Base-by-base conservation (phyloP, 208 protist genomes). In the Wallacemonas sp. region DNA sequence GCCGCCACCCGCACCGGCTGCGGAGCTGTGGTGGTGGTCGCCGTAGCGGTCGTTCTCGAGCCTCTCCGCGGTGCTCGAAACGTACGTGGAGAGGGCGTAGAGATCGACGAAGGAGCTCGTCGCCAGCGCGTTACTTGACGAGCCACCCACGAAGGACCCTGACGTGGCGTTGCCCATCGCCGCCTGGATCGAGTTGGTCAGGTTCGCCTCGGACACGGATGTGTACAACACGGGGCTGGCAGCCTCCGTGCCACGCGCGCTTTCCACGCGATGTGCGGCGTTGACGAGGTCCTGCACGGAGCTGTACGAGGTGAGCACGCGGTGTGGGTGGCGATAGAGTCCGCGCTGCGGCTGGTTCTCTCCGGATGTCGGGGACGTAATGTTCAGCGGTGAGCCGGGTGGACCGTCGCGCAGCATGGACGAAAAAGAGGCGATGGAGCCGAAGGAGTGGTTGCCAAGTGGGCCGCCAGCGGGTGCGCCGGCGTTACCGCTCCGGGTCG, bases 91-190 rank as follows among this genome's bases (percentile, higher is more conserved):
- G 17, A 70, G 55, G 0, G 38, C 65, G 65, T 66, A 75, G 24
- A 80, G 19, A 30, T 80, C 74, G 2, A 71, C 72, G 64, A 78
- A 72, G 38, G 72, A 75, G 44, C 49, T 54, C 14, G 64, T 69
- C 49, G 16, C 46, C 27, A 54, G 27, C 38, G 52, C 54, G 27
- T 19, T 63, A 58, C 70, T 81, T 24, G 16, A 33, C 41, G 70
- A 11, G 8, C 47, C 64, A 24, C 41, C 32, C 27, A 68, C 27
- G 33, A 69, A 24, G 9, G 43, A 43, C 46, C 61, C 43, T 24
- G 52, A 33, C 17, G 19, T 41, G 52, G 30, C 52, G 6, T 21
- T 21, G 23, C 52, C 52, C 5, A 58, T 4, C 5, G 30, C 52
- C 4, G 6, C 12, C 4, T 58, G 32, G n/a, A 34, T 4, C 12